These are phyloP conservation scores for Russula earlei DNA, from an alignment of 768 basidiomycete genomes.

Conservation along the genomic window DNA sequence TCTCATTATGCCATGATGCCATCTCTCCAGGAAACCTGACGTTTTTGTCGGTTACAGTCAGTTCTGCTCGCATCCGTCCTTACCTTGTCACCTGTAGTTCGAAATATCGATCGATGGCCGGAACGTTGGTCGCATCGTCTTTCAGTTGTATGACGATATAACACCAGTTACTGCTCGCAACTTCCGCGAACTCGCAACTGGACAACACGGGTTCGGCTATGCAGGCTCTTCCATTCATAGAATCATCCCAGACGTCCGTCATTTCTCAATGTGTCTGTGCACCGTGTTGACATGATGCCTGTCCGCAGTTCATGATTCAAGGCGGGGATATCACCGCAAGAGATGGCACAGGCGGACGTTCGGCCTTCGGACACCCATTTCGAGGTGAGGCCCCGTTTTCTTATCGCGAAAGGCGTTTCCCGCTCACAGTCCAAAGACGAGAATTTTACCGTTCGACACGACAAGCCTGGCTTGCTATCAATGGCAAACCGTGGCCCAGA, in stretches of 20 bases:
- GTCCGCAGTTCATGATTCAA: slow-evolving; percentile 64
- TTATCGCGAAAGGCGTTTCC: background rate
- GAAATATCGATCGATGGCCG: slow-evolving; percentile 27
- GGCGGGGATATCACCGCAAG: slow-evolving; percentile 78
- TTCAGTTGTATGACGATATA: slow-evolving; percentile 48
- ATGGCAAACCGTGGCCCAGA: slow-evolving; percentile 85
- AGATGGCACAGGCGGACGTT: slow-evolving; percentile 73
- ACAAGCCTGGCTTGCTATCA: slow-evolving; percentile 56
- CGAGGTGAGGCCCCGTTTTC: slow-evolving; percentile 36
- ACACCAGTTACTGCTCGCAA: slow-evolving; percentile 39
- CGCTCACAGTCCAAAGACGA: slow-evolving; percentile 37
- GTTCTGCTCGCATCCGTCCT: background rate
- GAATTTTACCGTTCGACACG: slow-evolving; percentile 59
- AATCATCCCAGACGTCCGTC: slow-evolving; percentile 52
- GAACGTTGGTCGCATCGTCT: slow-evolving; percentile 34
- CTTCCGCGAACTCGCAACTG: slow-evolving; percentile 50
- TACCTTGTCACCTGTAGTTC: slow-evolving; percentile 21
- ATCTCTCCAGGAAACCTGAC: background rate
- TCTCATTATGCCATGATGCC: no score
- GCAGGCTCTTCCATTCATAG: slow-evolving; percentile 42
- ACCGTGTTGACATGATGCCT: background rate
- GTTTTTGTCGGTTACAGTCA: slow-evolving; percentile 9
- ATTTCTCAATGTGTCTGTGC: background rate
- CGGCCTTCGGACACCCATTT: slow-evolving; percentile 80
- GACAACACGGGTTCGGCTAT: slow-evolving; percentile 41